A percentile compares a stretch with the other conserved stretches of the same genome.
Evolutionary conservation across 768 basidiomycete species (phyloP).

Genomic region (Strobilomyces echinocephalus): DNA sequence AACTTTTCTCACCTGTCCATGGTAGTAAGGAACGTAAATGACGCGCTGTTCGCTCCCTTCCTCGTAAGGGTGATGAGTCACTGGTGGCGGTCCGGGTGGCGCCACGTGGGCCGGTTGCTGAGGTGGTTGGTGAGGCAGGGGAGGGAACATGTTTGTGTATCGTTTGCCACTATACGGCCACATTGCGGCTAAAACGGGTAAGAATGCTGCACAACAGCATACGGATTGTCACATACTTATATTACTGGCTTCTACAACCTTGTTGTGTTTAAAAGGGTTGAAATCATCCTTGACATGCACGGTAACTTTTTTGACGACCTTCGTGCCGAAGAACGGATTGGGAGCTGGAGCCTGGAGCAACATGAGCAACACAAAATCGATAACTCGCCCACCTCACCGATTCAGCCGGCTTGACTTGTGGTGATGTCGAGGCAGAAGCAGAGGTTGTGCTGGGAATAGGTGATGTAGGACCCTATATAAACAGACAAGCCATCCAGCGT

Average conservation of each 20-base stretch:
- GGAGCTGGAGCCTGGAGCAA: slow-evolving; percentile 40
- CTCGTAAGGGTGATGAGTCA: slow-evolving; percentile 74
- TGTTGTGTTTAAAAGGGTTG: slow-evolving; percentile 89
- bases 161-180: slow-evolving; percentile 94
- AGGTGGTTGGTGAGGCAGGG: slow-evolving; percentile 52
- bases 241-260: slow-evolving; percentile 68
- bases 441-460: slow-evolving; percentile 40
- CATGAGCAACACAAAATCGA: slow-evolving; percentile 6
- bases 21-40: slow-evolving; percentile 79
- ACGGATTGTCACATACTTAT: slow-evolving; percentile 52
- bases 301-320: slow-evolving; percentile 66
- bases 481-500: slow-evolving; percentile 10
- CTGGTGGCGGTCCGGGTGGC: slow-evolving; percentile 62
- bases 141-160: slow-evolving; percentile 73
- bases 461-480: slow-evolving; percentile 41
- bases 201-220: background rate
- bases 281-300: slow-evolving; percentile 96
- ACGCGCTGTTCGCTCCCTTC: slow-evolving; percentile 72
- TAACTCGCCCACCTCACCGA: slow-evolving; percentile 33
- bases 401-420: slow-evolving; percentile 58
- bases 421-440: slow-evolving; percentile 50
- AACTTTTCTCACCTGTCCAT: slow-evolving; percentile 54
- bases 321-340: slow-evolving; percentile 89
- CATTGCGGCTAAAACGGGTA: slow-evolving; percentile 46
- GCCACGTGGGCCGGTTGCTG: slow-evolving; percentile 64